Percentiles rank a stretch among this genome's conserved stretches.
Evolutionary conservation across 805 yeast species (phyloP).

Genomic region (Lachancea cidri): DNA sequence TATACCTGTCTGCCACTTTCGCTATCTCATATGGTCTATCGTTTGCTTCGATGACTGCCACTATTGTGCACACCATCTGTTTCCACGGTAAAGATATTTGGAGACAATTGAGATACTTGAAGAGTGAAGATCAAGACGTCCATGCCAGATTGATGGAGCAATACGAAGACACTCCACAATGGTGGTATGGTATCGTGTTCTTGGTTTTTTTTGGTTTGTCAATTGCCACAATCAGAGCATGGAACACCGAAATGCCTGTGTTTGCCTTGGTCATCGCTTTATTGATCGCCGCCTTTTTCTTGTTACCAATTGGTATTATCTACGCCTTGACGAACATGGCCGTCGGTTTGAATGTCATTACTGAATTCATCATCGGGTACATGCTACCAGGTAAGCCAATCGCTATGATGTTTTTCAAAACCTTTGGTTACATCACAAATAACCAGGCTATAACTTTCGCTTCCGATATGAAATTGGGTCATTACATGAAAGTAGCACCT

Average conservation of each 20-base stretch:
- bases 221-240: conserved; percentile 36
- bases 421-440: conserved; percentile 51
- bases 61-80: conserved; percentile 47
- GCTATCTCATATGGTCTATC: conserved; percentile 57
- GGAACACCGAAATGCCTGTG: conserved; percentile 36
- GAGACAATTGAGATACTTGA: conserved; percentile 31
- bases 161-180: conserved; percentile 58
- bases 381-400: conserved; percentile 57
- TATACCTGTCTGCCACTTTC: conserved; percentile 54
- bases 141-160: conserved; percentile 46
- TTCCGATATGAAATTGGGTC: conserved; percentile 57
- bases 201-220: conserved; percentile 42
- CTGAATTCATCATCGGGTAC: conserved; percentile 43
- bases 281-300: conserved; percentile 47
- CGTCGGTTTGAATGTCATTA: conserved; percentile 56
- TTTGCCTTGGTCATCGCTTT: conserved; percentile 57
- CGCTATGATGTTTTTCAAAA: conserved; percentile 56
- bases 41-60: conserved; percentile 57
- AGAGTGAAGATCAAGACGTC: conserved; percentile 7
- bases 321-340: conserved; percentile 57
- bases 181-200: conserved; percentile 52
- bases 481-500: conserved; percentile 61
- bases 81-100: conserved; percentile 51
- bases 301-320: conserved; percentile 58
- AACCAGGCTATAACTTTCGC: conserved; percentile 50